Conservation (phyloP, 208 protist genomes). For the Crithidia fasciculata region DNA sequence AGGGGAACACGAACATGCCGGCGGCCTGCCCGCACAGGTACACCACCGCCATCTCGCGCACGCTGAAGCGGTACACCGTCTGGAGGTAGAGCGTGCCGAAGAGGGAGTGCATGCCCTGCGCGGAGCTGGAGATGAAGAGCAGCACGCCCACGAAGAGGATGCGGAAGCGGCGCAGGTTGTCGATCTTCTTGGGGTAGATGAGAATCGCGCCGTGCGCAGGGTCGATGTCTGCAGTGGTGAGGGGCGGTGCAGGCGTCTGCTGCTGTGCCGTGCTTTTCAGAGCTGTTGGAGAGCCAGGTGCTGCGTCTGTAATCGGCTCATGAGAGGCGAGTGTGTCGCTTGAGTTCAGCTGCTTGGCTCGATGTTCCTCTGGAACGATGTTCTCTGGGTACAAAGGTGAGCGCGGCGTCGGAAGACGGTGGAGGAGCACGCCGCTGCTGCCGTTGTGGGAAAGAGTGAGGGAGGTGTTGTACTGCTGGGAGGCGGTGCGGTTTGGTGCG, state of each 20-base stretch:
- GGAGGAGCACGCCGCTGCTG: background rate
- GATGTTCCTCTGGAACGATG: constrained; percentile 5
- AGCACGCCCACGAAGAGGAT: constrained; percentile 40
- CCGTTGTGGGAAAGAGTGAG: background rate
- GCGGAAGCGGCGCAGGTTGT: constrained; percentile 45
- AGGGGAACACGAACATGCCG: constrained; percentile 30
- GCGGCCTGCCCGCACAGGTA: constrained; percentile 34
- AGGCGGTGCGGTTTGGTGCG: constrained; percentile 2
- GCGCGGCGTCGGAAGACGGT: constrained; percentile 2
- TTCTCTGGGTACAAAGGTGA: constrained; percentile 18
- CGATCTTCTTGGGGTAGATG: constrained; percentile 40
- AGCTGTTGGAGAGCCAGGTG: no score
- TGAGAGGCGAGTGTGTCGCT: background rate
- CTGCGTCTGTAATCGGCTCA: background rate
- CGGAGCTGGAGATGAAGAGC: constrained; percentile 37
- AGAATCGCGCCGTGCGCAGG: constrained; percentile 18
- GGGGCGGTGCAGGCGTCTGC: background rate
- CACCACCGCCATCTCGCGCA: constrained; percentile 30
- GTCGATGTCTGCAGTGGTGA: background rate
- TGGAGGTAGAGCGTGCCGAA: constrained; percentile 46
- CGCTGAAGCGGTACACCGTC: constrained; percentile 25
- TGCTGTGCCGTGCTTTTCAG: background rate
- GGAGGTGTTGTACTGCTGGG: constrained; percentile 14
- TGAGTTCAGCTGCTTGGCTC: background rate
- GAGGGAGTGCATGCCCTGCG: constrained; percentile 35